Percentiles rank a stretch among this genome's conserved stretches.
Conservation (phyloP, 1,284 basidiomycete genomes). For the Pterula multifida region DNA sequence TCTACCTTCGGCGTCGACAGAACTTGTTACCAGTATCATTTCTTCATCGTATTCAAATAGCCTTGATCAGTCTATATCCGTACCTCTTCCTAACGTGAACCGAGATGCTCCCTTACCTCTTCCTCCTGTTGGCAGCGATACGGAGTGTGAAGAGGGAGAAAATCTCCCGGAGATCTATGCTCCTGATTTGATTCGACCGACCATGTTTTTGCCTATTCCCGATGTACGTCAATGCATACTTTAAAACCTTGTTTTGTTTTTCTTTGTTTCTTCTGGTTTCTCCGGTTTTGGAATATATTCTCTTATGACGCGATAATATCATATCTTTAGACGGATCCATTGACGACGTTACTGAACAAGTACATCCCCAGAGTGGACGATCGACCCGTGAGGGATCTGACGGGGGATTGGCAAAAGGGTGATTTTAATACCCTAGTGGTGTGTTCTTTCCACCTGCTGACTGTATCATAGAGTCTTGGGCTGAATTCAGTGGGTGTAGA, state of each 20-base stretch:
- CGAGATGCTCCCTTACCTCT: slow-evolving; percentile 20
- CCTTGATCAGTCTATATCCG: slow-evolving; percentile 11
- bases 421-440: slow-evolving; percentile 72
- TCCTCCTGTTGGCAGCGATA: slow-evolving; percentile 23
- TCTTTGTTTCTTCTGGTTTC: slow-evolving; percentile 30
- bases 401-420: slow-evolving; percentile 55
- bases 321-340: slow-evolving; percentile 59
- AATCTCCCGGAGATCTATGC: slow-evolving; percentile 42
- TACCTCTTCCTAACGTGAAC: not conserved
- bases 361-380: slow-evolving; percentile 60
- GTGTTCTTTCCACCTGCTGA: slow-evolving; percentile 18
- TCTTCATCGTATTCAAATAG: not conserved
- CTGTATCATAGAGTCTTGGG: slow-evolving; percentile 9
- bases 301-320: not conserved
- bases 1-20: slow-evolving; percentile 13
- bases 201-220: slow-evolving; percentile 74
- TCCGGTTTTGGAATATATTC: slow-evolving; percentile 52
- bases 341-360: slow-evolving; percentile 67
- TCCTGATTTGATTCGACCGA: slow-evolving; percentile 48
- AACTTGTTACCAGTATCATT: not conserved
- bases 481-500: slow-evolving; percentile 29
- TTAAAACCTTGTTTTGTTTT: too few relatives aligned
- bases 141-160: slow-evolving; percentile 28
- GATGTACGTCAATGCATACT: slow-evolving; percentile 74
- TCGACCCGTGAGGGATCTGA: slow-evolving; percentile 58